Evolutionary conservation across 305 asterid species (phyloP), one percentile per base, ranked within the genome.

Genomic region (Fraxinus greggii): DNA sequence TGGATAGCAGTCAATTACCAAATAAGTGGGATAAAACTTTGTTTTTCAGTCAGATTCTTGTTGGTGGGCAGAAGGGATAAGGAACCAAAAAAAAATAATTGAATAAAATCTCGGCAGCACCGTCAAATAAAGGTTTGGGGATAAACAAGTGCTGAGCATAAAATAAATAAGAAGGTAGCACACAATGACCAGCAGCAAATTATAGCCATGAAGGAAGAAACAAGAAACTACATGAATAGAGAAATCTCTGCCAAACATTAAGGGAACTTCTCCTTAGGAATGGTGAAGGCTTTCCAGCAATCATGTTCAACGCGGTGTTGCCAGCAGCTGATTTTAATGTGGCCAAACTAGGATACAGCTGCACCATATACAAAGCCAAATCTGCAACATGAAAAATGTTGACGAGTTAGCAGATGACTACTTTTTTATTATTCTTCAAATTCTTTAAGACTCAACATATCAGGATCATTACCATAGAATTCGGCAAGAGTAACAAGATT

Each of bases 351-450:
- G 89, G 89, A 24, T 84, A 84, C 45, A 82, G 86, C 85, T 82
- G 89, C 76, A 87, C 83, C 76, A 87, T 69, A 80, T 87, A 82
- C 38, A 87, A 77, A 69, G 89, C 86, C 80, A 87, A 82, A 54
- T 87, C 89, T 87, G 83, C 36, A 5, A 19, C 38, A 28, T 32
- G 21, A 3, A 19, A 32, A 29, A 79, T 48, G 76, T 2, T 1
- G 5, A 33, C 7, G 32, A 17, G 31, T 69, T 31, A 15, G 7
- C 40, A 31, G 19, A 69, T 28, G 24, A 31, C 40, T 31, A 29
- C 75, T 15, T 15, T 69, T 29, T 69, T 29, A 26, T 69, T 31
- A 10, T 65, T 28, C 28, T 24, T 63, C 35, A 31, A 79, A 84
- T 5, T 40, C 69, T 21, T 17, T 51, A 17, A 19, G 78, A 28